phyloP scores from a whole-genome alignment of 1,284 basidiomycete species.

The Cryptococcus deneoformans region DNA sequence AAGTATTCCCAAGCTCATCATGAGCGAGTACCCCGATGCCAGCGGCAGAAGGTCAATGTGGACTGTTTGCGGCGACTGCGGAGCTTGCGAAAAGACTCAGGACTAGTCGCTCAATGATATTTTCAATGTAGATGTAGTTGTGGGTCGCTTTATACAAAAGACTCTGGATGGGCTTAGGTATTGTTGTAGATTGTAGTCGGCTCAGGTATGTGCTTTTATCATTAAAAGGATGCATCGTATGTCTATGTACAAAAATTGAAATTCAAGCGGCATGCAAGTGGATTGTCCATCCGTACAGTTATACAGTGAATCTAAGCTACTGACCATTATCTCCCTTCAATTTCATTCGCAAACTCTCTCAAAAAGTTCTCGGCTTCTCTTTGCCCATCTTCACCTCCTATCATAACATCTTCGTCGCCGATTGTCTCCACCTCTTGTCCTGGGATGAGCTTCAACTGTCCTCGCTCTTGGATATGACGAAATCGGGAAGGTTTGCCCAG shows the following conservation, averaged over 20 bases:
- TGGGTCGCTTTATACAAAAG: background rate
- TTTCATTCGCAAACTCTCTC: conserved; percentile 17
- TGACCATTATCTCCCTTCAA: conserved; percentile 2
- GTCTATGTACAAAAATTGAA: no score
- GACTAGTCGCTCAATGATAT: background rate
- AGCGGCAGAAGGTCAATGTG: conserved; percentile 45
- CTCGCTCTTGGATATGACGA: conserved; percentile 20
- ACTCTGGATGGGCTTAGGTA: conserved; percentile 1
- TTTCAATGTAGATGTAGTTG: background rate
- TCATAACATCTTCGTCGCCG: background rate
- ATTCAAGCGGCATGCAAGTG: no score
- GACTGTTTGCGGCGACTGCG: conserved; percentile 46
- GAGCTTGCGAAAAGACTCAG: conserved; percentile 31
- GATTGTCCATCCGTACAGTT: background rate
- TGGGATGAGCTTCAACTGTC: conserved; percentile 19
- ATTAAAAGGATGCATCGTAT: no score
- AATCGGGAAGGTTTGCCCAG: conserved; percentile 23
- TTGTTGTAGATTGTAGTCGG: conserved; percentile 8
- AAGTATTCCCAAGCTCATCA: conserved; percentile 42
- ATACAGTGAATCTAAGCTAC: background rate
- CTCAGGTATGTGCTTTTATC: no score
- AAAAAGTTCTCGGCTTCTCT: conserved; percentile 17
- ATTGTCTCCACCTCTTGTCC: conserved; percentile 2
- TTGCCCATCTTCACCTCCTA: background rate
- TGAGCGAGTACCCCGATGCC: conserved; percentile 45